Evolutionary conservation across 805 yeast genomes (phyloP), one percentile per base, ranked within the genome.

Genomic region (Wickerhamiella allomyrinae): DNA sequence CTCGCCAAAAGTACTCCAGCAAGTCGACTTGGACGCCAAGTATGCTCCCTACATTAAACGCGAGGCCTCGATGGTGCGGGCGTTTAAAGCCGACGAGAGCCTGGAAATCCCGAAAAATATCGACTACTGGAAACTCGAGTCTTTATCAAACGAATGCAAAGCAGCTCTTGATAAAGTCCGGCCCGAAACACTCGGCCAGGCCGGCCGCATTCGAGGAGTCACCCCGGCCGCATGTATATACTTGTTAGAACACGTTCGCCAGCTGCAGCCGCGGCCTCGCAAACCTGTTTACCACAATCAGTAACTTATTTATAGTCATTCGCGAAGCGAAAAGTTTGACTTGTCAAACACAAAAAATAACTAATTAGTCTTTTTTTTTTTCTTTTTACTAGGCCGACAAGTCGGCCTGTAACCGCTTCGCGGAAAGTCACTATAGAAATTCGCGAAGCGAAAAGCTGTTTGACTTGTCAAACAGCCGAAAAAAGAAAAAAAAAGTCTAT

Each of bases 121-220:
- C 51, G 79, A 77, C 48, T 89, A 87, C 57, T 52, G 69, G 10
- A 55, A 65, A 11, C 51, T 79, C 40, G 68, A 73, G 14, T 73
- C 83, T 0, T 61, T 89, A n/a, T 81, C 94, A 2, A 68, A 73
- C 20, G 96, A 89, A 55, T 87, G 77, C 22, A 73, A 80, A 43
- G 67, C 65, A 14, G 61, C 81, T 9, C 65, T 91, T 42, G 82
- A 84, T 52, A 68, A 70, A 9, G 76, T 84, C 13, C 79, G 82
- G 47, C 98, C 98, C 0, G 74, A 74, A 41, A 91, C 96, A 0
- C 74, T 91, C 36, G 97, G 97, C 0, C 97, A 91, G 57, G 97
- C 97, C 0, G 71, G 94, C 57, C 69, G 97, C 51, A 80, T 89
- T 10, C 94, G 91, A 54, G 97, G 98, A 1, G 77, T 91, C 2